A percentile compares a stretch with the other conserved stretches of the same genome.
Conservation (phyloP, 2,329 filamentous ascomycete species). For the Colletotrichum sojae region DNA sequence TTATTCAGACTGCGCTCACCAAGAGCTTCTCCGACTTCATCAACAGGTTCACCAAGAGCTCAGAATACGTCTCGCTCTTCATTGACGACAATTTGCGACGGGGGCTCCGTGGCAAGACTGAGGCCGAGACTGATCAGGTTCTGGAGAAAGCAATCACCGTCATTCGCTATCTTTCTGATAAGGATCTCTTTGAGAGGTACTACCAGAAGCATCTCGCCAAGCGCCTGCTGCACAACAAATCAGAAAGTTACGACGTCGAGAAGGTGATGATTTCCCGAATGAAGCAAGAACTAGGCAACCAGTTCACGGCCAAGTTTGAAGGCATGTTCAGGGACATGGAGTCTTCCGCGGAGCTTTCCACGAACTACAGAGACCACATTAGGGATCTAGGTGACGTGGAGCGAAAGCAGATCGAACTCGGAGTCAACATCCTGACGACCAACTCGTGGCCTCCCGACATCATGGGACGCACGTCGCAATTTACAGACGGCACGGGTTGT, state of each 20-base stretch:
- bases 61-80: constrained; percentile 95
- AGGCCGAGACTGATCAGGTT: constrained; percentile 85
- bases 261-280: constrained; percentile 96
- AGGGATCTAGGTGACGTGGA: constrained; percentile 64
- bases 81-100: constrained; percentile 97
- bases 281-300: constrained; percentile 96
- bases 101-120: constrained; percentile 92
- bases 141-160: constrained; percentile 92
- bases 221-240: constrained; percentile 88
- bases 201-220: constrained; percentile 97
- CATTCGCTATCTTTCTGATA: constrained; percentile 89
- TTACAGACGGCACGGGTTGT: constrained; percentile 68
- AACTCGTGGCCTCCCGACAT: constrained; percentile 96
- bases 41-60: constrained; percentile 86
- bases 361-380: constrained; percentile 81
- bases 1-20: constrained; percentile 85
- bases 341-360: constrained; percentile 85
- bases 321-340: constrained; percentile 98
- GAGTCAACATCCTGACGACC: constrained; percentile 88
- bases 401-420: constrained; percentile 80
- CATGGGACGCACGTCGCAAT: constrained; percentile 74
- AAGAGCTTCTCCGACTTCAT: constrained; percentile 94
- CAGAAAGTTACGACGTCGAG: constrained; percentile 91
- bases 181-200: constrained; percentile 95
- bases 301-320: constrained; percentile 93